These are phyloP conservation scores for Boletus holoroseus DNA, from an alignment of 1,284 basidiomycete species.

Conservation along the genomic window DNA sequence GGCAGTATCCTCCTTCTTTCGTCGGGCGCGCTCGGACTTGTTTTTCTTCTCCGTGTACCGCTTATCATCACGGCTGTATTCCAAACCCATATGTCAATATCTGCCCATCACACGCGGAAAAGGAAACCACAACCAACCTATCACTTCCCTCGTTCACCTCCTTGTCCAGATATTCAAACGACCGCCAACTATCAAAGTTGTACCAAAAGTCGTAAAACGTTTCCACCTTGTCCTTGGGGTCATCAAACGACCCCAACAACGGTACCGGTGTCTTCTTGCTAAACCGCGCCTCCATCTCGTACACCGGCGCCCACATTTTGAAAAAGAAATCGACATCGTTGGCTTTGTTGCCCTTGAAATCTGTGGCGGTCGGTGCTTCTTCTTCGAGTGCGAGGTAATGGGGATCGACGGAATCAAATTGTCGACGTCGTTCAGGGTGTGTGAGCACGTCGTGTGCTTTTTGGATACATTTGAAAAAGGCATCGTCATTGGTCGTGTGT, in stretches of 20 bases:
- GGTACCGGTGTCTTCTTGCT: constrained; percentile 87
- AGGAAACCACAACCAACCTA: constrained; percentile 49
- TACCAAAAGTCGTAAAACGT: constrained; percentile 99
- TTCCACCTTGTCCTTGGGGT: constrained; percentile 81
- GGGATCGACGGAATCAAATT: constrained; percentile 97
- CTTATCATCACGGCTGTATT: constrained; percentile 88
- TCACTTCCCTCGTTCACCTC: constrained; percentile 98
- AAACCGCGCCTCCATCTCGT: constrained; percentile 89
- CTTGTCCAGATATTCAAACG: constrained; percentile 98
- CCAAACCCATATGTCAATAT: constrained; percentile 4
- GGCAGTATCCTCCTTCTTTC: constrained; percentile 98
- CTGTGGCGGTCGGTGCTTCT: constrained; percentile 64
- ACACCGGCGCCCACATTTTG: constrained; percentile 67
- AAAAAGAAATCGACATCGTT: constrained; percentile 55
- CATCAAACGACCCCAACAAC: constrained; percentile 66
- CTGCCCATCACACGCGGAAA: background rate
- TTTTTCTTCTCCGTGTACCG: constrained; percentile 99
- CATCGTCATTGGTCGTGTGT: constrained; percentile 85
- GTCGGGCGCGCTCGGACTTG: constrained; percentile 89
- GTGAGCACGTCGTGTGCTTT: constrained; percentile 93
- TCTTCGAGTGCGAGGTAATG: constrained; percentile 70
- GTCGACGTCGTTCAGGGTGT: constrained; percentile 81
- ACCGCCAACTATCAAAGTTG: constrained; percentile 98
- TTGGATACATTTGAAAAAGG: constrained; percentile 99
- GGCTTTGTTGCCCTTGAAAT: constrained; percentile 51